These are phyloP conservation scores for Vitis hybrid DNA, from an alignment of 177 flowering plant genomes.

Conservation along the genomic window DNA sequence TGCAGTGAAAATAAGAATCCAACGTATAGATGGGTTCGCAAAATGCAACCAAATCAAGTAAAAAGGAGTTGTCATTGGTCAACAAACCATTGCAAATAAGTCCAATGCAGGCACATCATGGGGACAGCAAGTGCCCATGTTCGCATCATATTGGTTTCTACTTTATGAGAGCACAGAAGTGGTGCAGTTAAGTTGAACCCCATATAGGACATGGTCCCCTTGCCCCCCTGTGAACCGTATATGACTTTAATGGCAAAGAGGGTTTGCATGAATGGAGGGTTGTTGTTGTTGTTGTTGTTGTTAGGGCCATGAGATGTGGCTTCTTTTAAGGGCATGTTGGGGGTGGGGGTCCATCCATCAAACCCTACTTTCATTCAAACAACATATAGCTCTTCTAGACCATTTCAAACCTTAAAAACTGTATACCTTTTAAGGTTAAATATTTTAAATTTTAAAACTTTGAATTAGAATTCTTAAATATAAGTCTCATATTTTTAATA, in stretches of 20 bases:
- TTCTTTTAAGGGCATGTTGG: conserved; percentile 1
- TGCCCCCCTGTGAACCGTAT: conserved; percentile 10
- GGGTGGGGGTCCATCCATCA: conserved; percentile 3
- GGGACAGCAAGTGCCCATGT: not conserved
- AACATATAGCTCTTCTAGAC: not conserved
- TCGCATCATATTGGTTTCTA: conserved; percentile 12
- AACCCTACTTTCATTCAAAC: conserved; percentile 18
- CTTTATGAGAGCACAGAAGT: conserved; percentile 14
- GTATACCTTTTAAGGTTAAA: not conserved
- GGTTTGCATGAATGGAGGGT: conserved; percentile 20
- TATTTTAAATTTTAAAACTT: not conserved
- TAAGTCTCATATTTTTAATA: too few species aligned
- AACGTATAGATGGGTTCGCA: too few species aligned
- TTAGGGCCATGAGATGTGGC: conserved; percentile 1
- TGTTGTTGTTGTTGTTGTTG: conserved; percentile 11
- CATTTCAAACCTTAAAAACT: not conserved
- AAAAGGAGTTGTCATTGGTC: too few species aligned
- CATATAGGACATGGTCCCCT: conserved; percentile 14
- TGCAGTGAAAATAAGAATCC: too few species aligned
- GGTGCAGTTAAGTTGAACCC: conserved; percentile 22
- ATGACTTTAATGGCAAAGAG: conserved; percentile 29
- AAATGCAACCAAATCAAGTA: too few species aligned
- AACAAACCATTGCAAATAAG: too few species aligned
- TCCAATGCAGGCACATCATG: conserved; percentile 19
- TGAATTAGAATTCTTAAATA: too few species aligned